These are phyloP conservation scores for Dendrobium nobile DNA, from an alignment of 106 monocot species.

Conservation along the genomic window DNA sequence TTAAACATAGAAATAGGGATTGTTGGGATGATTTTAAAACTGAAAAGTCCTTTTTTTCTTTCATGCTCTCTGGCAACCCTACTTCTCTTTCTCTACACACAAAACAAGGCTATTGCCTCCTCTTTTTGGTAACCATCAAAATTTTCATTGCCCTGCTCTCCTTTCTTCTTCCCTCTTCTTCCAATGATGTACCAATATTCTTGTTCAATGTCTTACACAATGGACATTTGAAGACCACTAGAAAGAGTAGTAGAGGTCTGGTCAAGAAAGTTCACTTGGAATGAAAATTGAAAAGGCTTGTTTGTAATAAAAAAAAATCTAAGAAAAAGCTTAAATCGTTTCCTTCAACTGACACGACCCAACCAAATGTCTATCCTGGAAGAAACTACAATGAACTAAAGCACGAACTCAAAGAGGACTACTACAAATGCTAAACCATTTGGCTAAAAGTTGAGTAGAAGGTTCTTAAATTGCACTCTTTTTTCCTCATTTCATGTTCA, in stretches of 20 bases:
- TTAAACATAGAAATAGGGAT: too few species aligned
- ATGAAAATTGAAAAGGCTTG: neutral
- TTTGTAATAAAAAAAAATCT: neutral
- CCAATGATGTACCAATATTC: neutral
- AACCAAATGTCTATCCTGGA: neutral
- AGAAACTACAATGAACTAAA: neutral
- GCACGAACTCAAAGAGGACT: neutral
- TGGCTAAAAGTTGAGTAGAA: neutral
- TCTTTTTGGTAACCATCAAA: neutral
- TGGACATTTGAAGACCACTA: too few species aligned
- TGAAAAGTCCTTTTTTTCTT: neutral
- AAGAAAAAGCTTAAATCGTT: neutral
- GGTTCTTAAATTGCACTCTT: neutral
- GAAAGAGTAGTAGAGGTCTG: neutral
- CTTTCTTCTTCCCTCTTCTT: too few species aligned
- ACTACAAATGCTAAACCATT: neutral
- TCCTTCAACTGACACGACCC: neutral
- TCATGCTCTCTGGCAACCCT: neutral
- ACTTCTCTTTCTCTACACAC: neutral
- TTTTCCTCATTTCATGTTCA: neutral
- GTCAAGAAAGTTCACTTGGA: neutral
- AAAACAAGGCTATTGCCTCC: neutral
- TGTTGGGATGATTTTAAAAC: too few species aligned
- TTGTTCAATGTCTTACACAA: neutral
- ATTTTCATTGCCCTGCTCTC: neutral